Conservation (phyloP, 2,329 filamentous ascomycete genomes). For the Chalaropsis thielavioides region DNA sequence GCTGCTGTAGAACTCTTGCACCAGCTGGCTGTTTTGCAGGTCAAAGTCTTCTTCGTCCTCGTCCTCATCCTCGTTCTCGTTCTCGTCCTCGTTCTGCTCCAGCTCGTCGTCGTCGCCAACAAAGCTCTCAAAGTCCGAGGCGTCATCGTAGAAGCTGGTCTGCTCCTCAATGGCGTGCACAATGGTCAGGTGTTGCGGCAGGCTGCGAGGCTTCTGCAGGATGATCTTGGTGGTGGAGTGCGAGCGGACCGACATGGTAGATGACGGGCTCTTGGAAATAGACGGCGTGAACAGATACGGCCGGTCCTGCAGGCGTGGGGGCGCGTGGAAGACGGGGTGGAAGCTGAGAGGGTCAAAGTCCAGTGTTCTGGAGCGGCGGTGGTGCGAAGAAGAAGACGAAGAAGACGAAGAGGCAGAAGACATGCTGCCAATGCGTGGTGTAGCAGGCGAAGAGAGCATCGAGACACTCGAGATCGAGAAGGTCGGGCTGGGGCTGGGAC, state of each 20-base stretch:
- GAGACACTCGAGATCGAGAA: background rate
- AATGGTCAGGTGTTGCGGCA: constrained; percentile 14
- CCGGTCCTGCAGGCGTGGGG: constrained; percentile 17
- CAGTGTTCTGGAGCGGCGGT: constrained; percentile 17
- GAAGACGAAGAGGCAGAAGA: constrained; percentile 1
- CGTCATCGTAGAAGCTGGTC: constrained; percentile 6
- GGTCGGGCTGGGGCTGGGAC: constrained; percentile 9
- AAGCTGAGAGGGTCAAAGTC: constrained; percentile 17
- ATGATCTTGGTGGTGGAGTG: constrained; percentile 14
- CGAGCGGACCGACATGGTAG: constrained; percentile 16
- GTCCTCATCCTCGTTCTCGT: background rate
- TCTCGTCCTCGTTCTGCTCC: background rate
- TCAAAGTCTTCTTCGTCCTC: constrained; percentile 9
- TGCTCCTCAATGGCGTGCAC: constrained; percentile 16
- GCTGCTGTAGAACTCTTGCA: constrained; percentile 13
- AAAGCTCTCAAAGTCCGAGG: constrained; percentile 6
- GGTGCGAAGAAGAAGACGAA: constrained; percentile 5
- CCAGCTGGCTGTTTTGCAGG: constrained; percentile 10
- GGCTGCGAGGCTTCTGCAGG: constrained; percentile 12
- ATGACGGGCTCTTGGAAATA: constrained; percentile 8
- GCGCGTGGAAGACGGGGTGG: constrained; percentile 14
- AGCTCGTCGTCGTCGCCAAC: constrained; percentile 2
- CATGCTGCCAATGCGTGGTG: background rate
- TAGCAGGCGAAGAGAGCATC: background rate
- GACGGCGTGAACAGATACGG: constrained; percentile 15